Evolutionary conservation across 2,329 filamentous ascomycete species (phyloP), one percentile per base, ranked within the genome.

Genomic region (Drechslera avenae): DNA sequence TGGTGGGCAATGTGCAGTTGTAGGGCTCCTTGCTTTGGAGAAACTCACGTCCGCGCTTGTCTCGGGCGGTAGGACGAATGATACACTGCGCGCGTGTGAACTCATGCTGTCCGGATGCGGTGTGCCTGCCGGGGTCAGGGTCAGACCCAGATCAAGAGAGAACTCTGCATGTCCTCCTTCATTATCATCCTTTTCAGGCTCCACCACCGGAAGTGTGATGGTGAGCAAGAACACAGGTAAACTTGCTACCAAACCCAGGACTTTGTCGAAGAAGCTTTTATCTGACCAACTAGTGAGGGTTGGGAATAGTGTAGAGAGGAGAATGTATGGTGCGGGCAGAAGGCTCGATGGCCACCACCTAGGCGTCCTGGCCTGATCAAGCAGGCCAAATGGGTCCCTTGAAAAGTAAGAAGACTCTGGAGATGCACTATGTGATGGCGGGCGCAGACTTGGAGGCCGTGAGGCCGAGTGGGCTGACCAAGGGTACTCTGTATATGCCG

Each of bases 171-270:
- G 46, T 8, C 45, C 52, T 9, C 42, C 53, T 3, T 57, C 59
- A 6, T 75, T 71, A 4, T 80, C 78, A 1, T 70, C 71, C 30
- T 74, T 79, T 16, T 83, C 80, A 1, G 83, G 83, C 64, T 97
- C 93, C 5, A 96, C 90, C 0, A 99, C 91, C 0, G 95, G 94
- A 4, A 99, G 74, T 0, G 94, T 99, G 39, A 94, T 85, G 0
- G 93, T 93, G 3, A 99, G 80, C 2, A 97, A 76, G 56, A 99
- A 90, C 31, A 99, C 91, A 62, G 89, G 95, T 1, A 92, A 90
- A n/a, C 91, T 87, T 6, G 92, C 92, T 31, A 95, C 81, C 9
- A 94, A 64, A 34, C 91, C 93, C 39, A 97, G 77, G 36, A 91
- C 76, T 66, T 89, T 91, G 63, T 93, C 92, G 85, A 87, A 91